phyloP scores from a whole-genome alignment of 768 basidiomycete genomes.

The Xanthoconium purpureum region DNA sequence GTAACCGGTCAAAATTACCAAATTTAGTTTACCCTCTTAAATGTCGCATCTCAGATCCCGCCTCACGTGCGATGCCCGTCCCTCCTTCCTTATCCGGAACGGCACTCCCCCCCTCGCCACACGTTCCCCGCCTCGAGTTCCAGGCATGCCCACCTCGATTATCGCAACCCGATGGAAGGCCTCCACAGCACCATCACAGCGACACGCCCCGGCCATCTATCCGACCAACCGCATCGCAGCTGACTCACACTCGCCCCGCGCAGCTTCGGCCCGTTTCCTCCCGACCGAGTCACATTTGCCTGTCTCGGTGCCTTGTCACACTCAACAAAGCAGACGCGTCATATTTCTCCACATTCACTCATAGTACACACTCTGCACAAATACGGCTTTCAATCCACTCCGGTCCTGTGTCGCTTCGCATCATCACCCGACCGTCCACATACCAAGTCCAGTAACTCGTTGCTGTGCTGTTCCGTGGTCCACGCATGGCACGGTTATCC shows the following conservation, averaged over 20 bases:
- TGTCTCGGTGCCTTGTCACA: slow-evolving; percentile 14
- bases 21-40: slow-evolving; percentile 13
- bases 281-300: not conserved
- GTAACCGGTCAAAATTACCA: slow-evolving; percentile 19
- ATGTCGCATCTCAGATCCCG: slow-evolving; percentile 30
- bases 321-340: not conserved
- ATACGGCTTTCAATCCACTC: not conserved
- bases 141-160: slow-evolving; percentile 28
- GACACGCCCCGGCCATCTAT: not conserved
- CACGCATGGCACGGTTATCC: not conserved
- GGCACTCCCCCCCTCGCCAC: slow-evolving; percentile 11
- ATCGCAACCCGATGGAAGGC: slow-evolving; percentile 27
- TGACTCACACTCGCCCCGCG: slow-evolving; percentile 14
- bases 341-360: not conserved
- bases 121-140: slow-evolving; percentile 33
- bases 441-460: not conserved
- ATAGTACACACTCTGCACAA: not conserved
- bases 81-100: slow-evolving; percentile 13
- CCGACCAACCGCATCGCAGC: slow-evolving; percentile 2
- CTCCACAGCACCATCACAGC: slow-evolving; percentile 5
- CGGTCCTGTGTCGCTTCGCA: slow-evolving; percentile 8
- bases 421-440: slow-evolving; percentile 13
- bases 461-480: slow-evolving; percentile 15
- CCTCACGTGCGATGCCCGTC: slow-evolving; percentile 25
- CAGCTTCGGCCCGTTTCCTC: slow-evolving; percentile 4